Conservation (phyloP, 805 yeast genomes). For the Lipomyces mesembrius region DNA sequence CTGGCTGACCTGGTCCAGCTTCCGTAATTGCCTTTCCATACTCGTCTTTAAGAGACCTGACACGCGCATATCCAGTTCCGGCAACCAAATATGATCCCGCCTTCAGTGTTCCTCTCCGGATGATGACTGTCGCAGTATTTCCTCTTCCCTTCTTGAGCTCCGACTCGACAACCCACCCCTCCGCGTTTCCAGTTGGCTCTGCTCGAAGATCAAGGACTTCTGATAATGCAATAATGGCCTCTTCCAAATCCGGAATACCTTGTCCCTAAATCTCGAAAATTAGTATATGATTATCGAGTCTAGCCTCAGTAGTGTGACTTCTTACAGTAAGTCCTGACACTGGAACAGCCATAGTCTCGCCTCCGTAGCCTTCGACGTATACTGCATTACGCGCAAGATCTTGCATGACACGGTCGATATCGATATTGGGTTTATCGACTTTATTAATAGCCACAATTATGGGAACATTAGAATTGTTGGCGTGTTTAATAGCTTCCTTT, state of each 20-base stretch:
- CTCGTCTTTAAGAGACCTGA: conserved; percentile 77
- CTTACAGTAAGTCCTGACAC: conserved; percentile 78
- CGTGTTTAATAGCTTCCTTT: conserved; percentile 91
- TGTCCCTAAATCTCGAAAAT: conserved; percentile 48
- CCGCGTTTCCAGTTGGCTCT: conserved; percentile 55
- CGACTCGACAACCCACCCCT: conserved; percentile 91
- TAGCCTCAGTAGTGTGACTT: conserved; percentile 44
- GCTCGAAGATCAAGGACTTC: conserved; percentile 82
- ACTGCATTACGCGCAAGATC: conserved; percentile 79
- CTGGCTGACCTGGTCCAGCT: conserved; percentile 89
- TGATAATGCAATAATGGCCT: conserved; percentile 80
- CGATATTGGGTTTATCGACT: conserved; percentile 78
- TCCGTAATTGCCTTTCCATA: conserved; percentile 61
- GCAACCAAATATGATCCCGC: conserved; percentile 79
- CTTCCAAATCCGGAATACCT: conserved; percentile 88
- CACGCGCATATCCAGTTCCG: conserved; percentile 85
- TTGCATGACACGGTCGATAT: conserved; percentile 73
- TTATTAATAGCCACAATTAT: conserved; percentile 91
- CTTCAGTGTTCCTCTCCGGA: conserved; percentile 75
- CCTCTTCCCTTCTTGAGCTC: conserved; percentile 78
- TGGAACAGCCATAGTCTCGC: conserved; percentile 86
- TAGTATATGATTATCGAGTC: too few species aligned
- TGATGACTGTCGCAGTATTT: conserved; percentile 79
- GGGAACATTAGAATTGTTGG: conserved; percentile 78
- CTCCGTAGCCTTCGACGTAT: conserved; percentile 91